These are phyloP conservation scores for Lavandula angustifolia DNA, from an alignment of 257 asterid species.

Conservation along the genomic window DNA sequence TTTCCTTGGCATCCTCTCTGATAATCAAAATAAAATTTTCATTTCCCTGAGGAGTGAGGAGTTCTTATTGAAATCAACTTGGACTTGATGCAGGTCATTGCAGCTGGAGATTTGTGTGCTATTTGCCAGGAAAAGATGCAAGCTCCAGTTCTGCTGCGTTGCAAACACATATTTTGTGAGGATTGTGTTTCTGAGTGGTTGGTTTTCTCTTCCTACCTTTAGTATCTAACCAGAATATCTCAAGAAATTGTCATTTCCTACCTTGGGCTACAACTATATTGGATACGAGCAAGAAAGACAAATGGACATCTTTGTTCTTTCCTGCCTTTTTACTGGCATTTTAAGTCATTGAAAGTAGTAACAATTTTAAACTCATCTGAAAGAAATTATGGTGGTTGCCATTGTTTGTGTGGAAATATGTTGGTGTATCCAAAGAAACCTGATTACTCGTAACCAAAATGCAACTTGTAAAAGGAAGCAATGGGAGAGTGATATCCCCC, in stretches of 20 bases:
- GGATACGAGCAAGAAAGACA: slow-evolving; percentile 12
- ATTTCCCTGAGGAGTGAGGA: background rate
- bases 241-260: slow-evolving; percentile 3
- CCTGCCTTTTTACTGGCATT: slow-evolving; percentile 6
- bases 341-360: background rate
- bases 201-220: slow-evolving; percentile 32
- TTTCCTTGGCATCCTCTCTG: slow-evolving; percentile 3
- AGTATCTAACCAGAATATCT: slow-evolving; percentile 6
- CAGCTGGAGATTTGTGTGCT: slow-evolving; percentile 85
- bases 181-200: slow-evolving; percentile 90
- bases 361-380: background rate
- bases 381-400: background rate
- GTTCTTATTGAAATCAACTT: slow-evolving; percentile 13
- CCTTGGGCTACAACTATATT: slow-evolving; percentile 7
- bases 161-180: slow-evolving; percentile 89
- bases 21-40: slow-evolving; percentile 8
- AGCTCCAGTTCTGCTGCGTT: slow-evolving; percentile 70
- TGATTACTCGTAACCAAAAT: background rate
- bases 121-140: slow-evolving; percentile 94
- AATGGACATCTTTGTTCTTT: slow-evolving; percentile 1
- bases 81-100: slow-evolving; percentile 55
- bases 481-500: background rate
- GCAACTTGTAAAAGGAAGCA: slow-evolving; percentile 7
- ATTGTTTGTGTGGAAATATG: background rate
- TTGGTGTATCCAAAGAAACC: background rate